Evolutionary conservation across 345 rosid genomes (phyloP).

Genomic region (Melaleuca quinquenervia): DNA sequence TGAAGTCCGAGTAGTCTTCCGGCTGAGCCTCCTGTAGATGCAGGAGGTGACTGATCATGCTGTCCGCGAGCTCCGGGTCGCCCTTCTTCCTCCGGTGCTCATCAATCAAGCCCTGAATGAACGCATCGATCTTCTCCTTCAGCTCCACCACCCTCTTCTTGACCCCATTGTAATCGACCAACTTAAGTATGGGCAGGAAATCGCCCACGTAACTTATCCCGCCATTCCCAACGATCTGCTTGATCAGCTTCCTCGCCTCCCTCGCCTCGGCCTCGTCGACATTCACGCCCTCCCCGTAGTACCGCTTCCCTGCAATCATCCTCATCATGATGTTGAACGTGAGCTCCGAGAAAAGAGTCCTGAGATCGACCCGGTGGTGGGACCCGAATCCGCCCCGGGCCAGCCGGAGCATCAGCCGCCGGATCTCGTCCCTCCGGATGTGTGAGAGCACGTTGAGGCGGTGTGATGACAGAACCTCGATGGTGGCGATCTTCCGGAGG

Average conservation of each 20-base stretch:
- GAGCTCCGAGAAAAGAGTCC: constrained; percentile 19
- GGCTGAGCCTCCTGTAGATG: constrained; percentile 35
- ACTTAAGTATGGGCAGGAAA: constrained; percentile 6
- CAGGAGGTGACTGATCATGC: constrained; percentile 58
- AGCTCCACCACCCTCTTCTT: constrained; percentile 23
- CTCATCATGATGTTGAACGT: constrained; percentile 15
- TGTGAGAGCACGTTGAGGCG: constrained; percentile 23
- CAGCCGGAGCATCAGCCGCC: constrained; percentile 20
- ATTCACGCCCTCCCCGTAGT: background rate
- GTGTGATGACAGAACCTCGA: constrained; percentile 35
- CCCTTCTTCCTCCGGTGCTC: constrained; percentile 20
- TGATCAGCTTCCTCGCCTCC: constrained; percentile 7
- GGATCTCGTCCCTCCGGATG: constrained; percentile 36
- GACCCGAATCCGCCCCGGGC: constrained; percentile 4
- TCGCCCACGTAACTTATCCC: background rate
- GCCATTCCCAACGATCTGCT: background rate
- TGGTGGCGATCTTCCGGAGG: constrained; percentile 36
- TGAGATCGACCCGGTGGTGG: constrained; percentile 27
- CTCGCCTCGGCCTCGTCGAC: constrained; percentile 2
- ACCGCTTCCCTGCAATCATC: constrained; percentile 47
- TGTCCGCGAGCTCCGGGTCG: constrained; percentile 1
- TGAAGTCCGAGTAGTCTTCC: background rate
- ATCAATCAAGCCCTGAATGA: constrained; percentile 40
- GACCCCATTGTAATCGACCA: constrained; percentile 1
- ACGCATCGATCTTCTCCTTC: constrained; percentile 19